Conservation (phyloP, 1,284 basidiomycete species). For the Fomitopsis pinicola region DNA sequence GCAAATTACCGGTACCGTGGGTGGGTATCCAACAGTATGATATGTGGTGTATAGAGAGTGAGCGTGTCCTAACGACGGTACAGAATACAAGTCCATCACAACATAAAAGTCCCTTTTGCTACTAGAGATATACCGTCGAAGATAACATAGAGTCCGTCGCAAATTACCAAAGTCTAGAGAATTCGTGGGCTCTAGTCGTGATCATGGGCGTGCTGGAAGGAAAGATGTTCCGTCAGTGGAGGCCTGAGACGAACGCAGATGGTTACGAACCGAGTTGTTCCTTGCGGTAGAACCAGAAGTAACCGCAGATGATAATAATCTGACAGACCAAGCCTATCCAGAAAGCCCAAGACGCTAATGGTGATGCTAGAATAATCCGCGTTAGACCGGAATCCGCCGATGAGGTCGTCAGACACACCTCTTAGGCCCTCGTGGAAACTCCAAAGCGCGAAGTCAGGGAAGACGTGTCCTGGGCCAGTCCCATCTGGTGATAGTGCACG, state of each 20-base stretch:
- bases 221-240: conserved; percentile 1
- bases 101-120: conserved; percentile 21
- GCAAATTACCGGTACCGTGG: conserved; percentile 7
- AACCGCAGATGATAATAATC: conserved; percentile 82
- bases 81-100: conserved; percentile 26
- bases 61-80: conserved; percentile 27
- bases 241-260: background rate
- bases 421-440: conserved; percentile 67
- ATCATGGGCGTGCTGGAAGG: conserved; percentile 36
- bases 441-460: conserved; percentile 90
- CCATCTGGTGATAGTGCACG: conserved; percentile 82
- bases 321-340: conserved; percentile 84
- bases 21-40: conserved; percentile 15
- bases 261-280: conserved; percentile 68
- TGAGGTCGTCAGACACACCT: conserved; percentile 31
- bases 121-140: conserved; percentile 21
- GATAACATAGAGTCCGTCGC: conserved; percentile 25
- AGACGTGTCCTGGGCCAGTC: conserved; percentile 82
- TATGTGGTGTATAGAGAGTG: conserved; percentile 20
- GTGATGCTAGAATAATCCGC: conserved; percentile 25
- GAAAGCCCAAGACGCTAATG: conserved; percentile 78
- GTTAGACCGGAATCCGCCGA: background rate
- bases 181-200: conserved; percentile 19
- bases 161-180: conserved; percentile 20
- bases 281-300: conserved; percentile 93